Evolutionary conservation across 805 yeast species (phyloP).

Genomic region (Monosporozyma servazzii): DNA sequence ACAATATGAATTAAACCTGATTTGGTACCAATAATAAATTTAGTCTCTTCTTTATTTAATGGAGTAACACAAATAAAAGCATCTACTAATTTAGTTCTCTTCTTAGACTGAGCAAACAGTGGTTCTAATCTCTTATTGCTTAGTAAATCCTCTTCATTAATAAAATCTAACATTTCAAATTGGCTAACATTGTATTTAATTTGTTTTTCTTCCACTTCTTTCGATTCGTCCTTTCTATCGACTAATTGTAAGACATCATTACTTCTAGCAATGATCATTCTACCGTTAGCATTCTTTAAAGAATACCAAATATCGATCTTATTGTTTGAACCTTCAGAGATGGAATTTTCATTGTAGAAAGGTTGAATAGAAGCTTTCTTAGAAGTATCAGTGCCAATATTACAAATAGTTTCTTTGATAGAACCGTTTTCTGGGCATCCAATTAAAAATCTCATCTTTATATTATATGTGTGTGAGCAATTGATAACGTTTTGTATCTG

Average conservation of each 20-base stretch:
- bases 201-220: constrained; percentile 3
- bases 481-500: background rate
- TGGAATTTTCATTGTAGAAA: constrained; percentile 38
- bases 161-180: constrained; percentile 15
- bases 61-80: constrained; percentile 31
- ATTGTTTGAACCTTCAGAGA: constrained; percentile 32
- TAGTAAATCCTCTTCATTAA: constrained; percentile 12
- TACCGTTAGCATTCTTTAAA: background rate
- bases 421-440: constrained; percentile 62
- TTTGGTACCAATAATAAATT: constrained; percentile 29
- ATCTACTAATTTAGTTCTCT: constrained; percentile 29
- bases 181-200: constrained; percentile 14
- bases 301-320: constrained; percentile 2
- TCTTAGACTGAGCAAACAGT: constrained; percentile 19
- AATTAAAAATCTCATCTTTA: constrained; percentile 48
- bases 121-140: constrained; percentile 18
- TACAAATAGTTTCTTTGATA: constrained; percentile 54
- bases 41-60: constrained; percentile 19
- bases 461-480: background rate
- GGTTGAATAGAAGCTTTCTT: constrained; percentile 59
- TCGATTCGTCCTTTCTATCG: constrained; percentile 15
- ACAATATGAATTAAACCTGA: constrained; percentile 31
- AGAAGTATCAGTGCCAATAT: constrained; percentile 73
- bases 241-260: constrained; percentile 38
- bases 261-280: constrained; percentile 34